These are phyloP conservation scores for Hansenula sp. DNA, from an alignment of 1,139 yeast species.

Conservation along the genomic window DNA sequence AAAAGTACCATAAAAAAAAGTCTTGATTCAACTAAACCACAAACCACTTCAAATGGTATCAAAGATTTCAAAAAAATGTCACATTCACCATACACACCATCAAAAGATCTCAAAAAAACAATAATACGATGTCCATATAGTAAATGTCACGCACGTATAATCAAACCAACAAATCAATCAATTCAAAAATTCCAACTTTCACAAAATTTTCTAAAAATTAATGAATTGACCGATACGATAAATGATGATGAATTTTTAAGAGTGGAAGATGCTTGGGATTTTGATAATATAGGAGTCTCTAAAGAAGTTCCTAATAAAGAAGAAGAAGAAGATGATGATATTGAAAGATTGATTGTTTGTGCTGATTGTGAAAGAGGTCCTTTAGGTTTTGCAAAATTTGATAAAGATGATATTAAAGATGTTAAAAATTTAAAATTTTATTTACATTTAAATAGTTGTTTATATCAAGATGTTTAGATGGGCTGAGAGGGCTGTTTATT, in stretches of 20 bases:
- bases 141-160: conserved; percentile 20
- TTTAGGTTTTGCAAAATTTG: conserved; percentile 57
- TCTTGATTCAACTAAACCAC: neutral
- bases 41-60: no score
- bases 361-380: conserved; percentile 78
- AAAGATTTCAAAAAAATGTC: no score
- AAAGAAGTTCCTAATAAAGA: conserved; percentile 25
- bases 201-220: conserved; percentile 9
- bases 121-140: conserved; percentile 20
- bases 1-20: neutral
- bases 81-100: conserved; percentile 1
- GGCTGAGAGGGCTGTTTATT: no score
- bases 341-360: conserved; percentile 41
- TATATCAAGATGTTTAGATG: conserved; percentile 26
- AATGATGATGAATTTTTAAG: conserved; percentile 29
- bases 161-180: conserved; percentile 8
- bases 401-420: conserved; percentile 25
- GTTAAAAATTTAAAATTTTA: conserved; percentile 40
- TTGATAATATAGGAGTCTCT: conserved; percentile 74
- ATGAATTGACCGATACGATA: no score
- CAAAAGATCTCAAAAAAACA: conserved; percentile 1
- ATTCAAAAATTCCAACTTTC: conserved; percentile 1
- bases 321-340: conserved; percentile 7
- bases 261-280: conserved; percentile 64
- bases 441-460: conserved; percentile 39